Conservation (phyloP, 2,329 filamentous ascomycete genomes). For the Pyrenophora tritici-repentis region DNA sequence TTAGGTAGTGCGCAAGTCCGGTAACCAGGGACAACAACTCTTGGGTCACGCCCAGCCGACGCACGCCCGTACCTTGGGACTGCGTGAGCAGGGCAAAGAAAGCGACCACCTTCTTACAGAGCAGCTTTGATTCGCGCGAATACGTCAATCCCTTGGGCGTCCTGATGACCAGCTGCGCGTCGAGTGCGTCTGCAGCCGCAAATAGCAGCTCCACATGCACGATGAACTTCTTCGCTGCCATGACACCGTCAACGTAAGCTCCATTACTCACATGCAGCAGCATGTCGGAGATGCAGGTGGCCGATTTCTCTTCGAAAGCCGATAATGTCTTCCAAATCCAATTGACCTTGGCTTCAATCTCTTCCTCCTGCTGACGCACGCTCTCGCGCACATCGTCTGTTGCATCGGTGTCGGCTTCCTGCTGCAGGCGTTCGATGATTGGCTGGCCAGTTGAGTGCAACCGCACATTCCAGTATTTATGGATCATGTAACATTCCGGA, state of each 20-base stretch:
- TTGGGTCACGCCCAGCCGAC: constrained; percentile 93
- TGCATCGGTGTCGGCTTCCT: constrained; percentile 57
- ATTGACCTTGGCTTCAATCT: constrained; percentile 97
- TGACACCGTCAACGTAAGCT: constrained; percentile 90
- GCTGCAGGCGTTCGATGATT: constrained; percentile 41
- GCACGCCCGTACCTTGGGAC: constrained; percentile 86
- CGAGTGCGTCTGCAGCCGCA: constrained; percentile 81
- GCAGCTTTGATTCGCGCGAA: constrained; percentile 90
- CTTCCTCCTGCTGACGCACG: constrained; percentile 85
- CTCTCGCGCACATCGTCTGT: constrained; percentile 71
- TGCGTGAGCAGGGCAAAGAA: constrained; percentile 96
- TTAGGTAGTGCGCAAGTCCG: constrained; percentile 93
- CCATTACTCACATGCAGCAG: constrained; percentile 97
- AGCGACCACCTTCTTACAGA: constrained; percentile 99
- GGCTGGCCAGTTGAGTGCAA: constrained; percentile 58
- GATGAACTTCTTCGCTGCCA: constrained; percentile 95
- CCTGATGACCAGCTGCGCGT: constrained; percentile 69
- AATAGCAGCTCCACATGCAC: constrained; percentile 94
- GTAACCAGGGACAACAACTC: constrained; percentile 97
- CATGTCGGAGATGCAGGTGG: constrained; percentile 99
- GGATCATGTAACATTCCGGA: constrained; percentile 99
- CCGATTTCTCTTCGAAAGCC: constrained; percentile 95
- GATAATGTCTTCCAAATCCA: constrained; percentile 98
- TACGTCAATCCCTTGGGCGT: constrained; percentile 87
- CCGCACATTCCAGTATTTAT: constrained; percentile 99